Evolutionary conservation across 2,329 filamentous ascomycete species (phyloP).

Genomic region (Didymella exigua): DNA sequence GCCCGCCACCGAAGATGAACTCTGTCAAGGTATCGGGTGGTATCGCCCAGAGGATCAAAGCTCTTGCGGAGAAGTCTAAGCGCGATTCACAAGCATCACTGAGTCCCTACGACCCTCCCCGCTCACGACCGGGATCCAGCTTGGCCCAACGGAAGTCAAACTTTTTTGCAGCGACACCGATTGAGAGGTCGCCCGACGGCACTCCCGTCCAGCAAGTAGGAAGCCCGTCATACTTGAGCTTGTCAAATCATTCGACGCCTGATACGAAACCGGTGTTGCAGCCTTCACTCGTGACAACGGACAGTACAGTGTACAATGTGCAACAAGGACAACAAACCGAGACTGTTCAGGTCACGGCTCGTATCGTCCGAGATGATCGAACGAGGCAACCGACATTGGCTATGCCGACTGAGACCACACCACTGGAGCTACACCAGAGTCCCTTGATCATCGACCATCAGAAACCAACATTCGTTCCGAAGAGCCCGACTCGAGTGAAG

Average conservation of each 20-base stretch:
- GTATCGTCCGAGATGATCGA: conserved; percentile 72
- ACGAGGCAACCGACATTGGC: conserved; percentile 38
- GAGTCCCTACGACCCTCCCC: conserved; percentile 19
- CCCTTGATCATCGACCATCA: conserved; percentile 70
- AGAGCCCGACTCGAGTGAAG: conserved; percentile 36
- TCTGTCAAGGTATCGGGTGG: conserved; percentile 86
- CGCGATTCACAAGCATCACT: conserved; percentile 50
- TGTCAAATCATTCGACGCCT: conserved; percentile 36
- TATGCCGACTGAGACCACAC: conserved; percentile 58
- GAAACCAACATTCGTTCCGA: conserved; percentile 31
- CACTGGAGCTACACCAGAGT: conserved; percentile 59
- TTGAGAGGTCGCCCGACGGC: conserved; percentile 32
- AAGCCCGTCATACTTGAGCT: conserved; percentile 35
- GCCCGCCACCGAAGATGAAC: conserved; percentile 55
- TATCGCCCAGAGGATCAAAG: conserved; percentile 94
- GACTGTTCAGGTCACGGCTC: conserved; percentile 86
- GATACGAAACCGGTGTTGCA: conserved; percentile 29
- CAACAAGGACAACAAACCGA: conserved; percentile 60
- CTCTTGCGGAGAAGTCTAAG: conserved; percentile 76
- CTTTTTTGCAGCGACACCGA: conserved; percentile 44
- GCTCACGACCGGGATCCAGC: conserved; percentile 30
- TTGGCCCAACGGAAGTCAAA: conserved; percentile 48
- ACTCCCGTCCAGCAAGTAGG: conserved; percentile 38
- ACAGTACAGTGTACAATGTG: conserved; percentile 49
- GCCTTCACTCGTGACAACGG: conserved; percentile 19